Conservation (phyloP, 139 green algal genomes). For the Coccomyxa sp. region DNA sequence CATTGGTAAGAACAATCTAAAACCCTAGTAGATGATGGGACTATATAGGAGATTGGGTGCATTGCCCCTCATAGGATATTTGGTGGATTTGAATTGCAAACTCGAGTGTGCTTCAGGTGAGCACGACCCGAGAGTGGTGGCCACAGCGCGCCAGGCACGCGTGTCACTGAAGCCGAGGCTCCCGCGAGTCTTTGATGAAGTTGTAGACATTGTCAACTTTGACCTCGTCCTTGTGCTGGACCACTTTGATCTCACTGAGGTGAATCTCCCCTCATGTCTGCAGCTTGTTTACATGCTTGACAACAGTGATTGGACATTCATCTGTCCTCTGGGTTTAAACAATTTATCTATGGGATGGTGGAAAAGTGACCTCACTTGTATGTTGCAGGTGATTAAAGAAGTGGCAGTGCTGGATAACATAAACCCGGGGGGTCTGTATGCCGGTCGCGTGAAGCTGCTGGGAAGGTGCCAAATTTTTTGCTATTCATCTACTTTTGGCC, state of each 20-base stretch:
- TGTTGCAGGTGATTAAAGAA: constrained; percentile 24
- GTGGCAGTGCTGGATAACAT: constrained; percentile 50
- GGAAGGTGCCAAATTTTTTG: constrained; percentile 18
- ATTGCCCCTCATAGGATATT: too few species aligned
- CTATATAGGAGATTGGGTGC: too few species aligned
- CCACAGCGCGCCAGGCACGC: constrained; percentile 1
- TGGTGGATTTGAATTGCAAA: too few species aligned
- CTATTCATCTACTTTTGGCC: too few species aligned
- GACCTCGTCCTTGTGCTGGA: constrained; percentile 64
- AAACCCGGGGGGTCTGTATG: constrained; percentile 43
- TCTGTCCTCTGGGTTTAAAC: too few species aligned
- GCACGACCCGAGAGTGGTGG: constrained; percentile 24
- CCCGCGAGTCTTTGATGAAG: constrained; percentile 38
- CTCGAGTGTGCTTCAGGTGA: neutral
- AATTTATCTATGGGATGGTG: too few species aligned
- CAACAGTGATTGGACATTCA: too few species aligned
- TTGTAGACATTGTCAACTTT: constrained; percentile 39
- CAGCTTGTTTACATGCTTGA: too few species aligned
- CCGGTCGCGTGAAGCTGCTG: constrained; percentile 25
- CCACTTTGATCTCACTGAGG: constrained; percentile 45
- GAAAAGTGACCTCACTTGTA: neutral
- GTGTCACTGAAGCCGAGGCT: constrained; percentile 9
- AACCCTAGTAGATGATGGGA: too few species aligned
- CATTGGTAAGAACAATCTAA: too few species aligned
- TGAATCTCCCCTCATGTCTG: constrained; percentile 1